These are phyloP conservation scores for Saccharomycopsis selenospora DNA, from an alignment of 805 yeast species.

Conservation along the genomic window DNA sequence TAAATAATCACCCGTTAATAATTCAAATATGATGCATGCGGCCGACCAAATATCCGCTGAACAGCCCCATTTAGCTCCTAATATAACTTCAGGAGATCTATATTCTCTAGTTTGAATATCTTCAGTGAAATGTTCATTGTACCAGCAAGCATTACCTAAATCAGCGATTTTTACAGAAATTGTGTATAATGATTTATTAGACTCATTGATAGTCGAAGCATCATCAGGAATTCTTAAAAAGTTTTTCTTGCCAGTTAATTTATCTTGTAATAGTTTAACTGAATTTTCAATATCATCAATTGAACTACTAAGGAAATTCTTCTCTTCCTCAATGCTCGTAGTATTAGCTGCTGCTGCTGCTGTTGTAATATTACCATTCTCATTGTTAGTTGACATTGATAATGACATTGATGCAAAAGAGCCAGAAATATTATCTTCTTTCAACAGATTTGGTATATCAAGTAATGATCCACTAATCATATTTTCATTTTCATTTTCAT, in stretches of 20 bases:
- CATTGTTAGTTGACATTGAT: neutral
- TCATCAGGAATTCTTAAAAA: neutral
- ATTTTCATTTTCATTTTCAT: neutral
- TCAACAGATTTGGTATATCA: neutral
- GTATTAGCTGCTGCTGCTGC: no score
- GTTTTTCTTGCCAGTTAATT: neutral
- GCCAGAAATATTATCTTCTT: slow-evolving; percentile 8
- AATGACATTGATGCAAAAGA: slow-evolving; percentile 15
- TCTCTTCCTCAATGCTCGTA: slow-evolving; percentile 14
- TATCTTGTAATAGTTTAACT: neutral
- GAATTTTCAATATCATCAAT: neutral
- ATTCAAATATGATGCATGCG: slow-evolving; percentile 52
- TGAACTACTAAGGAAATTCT: neutral
- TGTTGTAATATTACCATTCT: no score
- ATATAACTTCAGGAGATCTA: slow-evolving; percentile 55
- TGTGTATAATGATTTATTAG: slow-evolving; percentile 1
- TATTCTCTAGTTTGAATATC: slow-evolving; percentile 67
- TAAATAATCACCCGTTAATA: slow-evolving; percentile 53
- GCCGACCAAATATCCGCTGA: slow-evolving; percentile 56
- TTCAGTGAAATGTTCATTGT: slow-evolving; percentile 53
- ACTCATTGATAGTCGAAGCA: slow-evolving; percentile 6
- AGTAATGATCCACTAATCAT: neutral
- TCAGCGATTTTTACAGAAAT: slow-evolving; percentile 47
- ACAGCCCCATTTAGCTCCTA: slow-evolving; percentile 56
- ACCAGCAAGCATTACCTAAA: slow-evolving; percentile 65